Percentiles rank a stretch among this genome's conserved stretches.
phyloP scores from a whole-genome alignment of 768 basidiomycete species.

The Lyophyllum semitale region DNA sequence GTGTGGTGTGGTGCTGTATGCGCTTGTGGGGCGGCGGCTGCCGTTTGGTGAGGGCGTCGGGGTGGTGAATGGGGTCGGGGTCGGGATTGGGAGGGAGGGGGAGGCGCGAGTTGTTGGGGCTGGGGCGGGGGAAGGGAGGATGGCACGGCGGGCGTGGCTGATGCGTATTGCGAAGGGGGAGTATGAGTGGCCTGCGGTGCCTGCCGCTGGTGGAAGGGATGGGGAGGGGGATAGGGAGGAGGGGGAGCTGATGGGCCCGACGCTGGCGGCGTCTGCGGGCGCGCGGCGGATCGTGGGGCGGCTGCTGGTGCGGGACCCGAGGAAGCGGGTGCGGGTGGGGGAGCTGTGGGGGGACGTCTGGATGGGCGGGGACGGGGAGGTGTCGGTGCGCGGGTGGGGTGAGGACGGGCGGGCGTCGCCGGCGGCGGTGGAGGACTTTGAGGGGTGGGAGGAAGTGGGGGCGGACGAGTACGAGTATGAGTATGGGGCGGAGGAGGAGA shows the following conservation, averaged over 20 bases:
- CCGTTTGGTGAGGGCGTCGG: conserved; percentile 68
- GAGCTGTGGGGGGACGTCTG: conserved; percentile 65
- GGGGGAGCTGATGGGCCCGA: conserved; percentile 34
- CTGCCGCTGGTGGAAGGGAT: conserved; percentile 2
- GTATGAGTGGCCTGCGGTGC: conserved; percentile 65
- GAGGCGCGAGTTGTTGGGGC: conserved; percentile 37
- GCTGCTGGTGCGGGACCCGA: conserved; percentile 72
- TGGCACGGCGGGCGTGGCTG: conserved; percentile 58
- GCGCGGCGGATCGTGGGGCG: conserved; percentile 57
- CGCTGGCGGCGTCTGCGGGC: conserved; percentile 41
- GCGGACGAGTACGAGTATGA: neutral
- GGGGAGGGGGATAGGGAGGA: neutral
- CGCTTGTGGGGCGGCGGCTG: conserved; percentile 65
- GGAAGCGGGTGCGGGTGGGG: conserved; percentile 57
- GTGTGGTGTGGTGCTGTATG: conserved; percentile 84
- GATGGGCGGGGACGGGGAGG: conserved; percentile 35
- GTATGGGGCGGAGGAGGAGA: conserved; percentile 9
- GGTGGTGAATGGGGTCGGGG: conserved; percentile 20
- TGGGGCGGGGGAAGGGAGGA: conserved; percentile 25
- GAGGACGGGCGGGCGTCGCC: neutral
- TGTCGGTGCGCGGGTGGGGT: neutral
- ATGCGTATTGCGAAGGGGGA: conserved; percentile 82
- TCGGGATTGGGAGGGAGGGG: conserved; percentile 34
- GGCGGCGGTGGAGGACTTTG: conserved; percentile 10
- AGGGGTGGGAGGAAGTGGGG: conserved; percentile 14